A percentile compares a stretch with the other conserved stretches of the same genome.
Evolutionary conservation across 2,329 filamentous ascomycete genomes (phyloP).

Genomic region (Fusarium sp.): DNA sequence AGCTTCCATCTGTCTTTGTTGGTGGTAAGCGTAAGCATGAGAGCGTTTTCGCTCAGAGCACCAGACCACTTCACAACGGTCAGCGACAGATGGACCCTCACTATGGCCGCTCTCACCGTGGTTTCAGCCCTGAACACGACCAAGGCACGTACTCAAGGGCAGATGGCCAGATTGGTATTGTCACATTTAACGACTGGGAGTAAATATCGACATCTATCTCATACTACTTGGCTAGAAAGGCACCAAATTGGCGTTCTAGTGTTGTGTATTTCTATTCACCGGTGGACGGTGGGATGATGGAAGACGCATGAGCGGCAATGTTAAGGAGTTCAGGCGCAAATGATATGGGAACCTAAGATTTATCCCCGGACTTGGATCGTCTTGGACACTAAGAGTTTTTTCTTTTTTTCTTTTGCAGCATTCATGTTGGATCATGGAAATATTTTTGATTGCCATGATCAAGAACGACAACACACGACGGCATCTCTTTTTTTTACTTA

Average conservation of each 20-base stretch:
- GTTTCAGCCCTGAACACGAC: slow-evolving; percentile 49
- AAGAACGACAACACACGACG: slow-evolving; percentile 29
- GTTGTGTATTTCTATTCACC: slow-evolving; percentile 47
- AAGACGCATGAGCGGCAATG: slow-evolving; percentile 42
- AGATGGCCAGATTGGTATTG: slow-evolving; percentile 52
- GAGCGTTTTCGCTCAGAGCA: slow-evolving; percentile 53
- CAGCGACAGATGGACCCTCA: slow-evolving; percentile 56
- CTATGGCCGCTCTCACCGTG: slow-evolving; percentile 42
- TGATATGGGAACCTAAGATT: slow-evolving; percentile 12
- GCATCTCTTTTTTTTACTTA: slow-evolving; percentile 21
- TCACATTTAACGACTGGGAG: slow-evolving; percentile 52
- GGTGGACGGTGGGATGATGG: slow-evolving; percentile 26
- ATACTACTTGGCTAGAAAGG: slow-evolving; percentile 26
- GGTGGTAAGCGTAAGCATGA: slow-evolving; percentile 59
- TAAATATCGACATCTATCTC: slow-evolving; percentile 24
- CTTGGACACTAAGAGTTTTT: slow-evolving; percentile 29
- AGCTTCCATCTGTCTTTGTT: slow-evolving; percentile 46
- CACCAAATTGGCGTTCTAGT: slow-evolving; percentile 42
- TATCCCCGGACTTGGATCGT: slow-evolving; percentile 21
- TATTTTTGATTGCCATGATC: slow-evolving; percentile 26
- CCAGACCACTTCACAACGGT: slow-evolving; percentile 55
- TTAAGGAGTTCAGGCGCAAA: slow-evolving; percentile 49
- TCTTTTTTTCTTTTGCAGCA: neutral
- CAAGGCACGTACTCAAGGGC: slow-evolving; percentile 55
- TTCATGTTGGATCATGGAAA: slow-evolving; percentile 24